Conservation (phyloP, 1,284 basidiomycete genomes). For the Phenoliferia sp. region DNA sequence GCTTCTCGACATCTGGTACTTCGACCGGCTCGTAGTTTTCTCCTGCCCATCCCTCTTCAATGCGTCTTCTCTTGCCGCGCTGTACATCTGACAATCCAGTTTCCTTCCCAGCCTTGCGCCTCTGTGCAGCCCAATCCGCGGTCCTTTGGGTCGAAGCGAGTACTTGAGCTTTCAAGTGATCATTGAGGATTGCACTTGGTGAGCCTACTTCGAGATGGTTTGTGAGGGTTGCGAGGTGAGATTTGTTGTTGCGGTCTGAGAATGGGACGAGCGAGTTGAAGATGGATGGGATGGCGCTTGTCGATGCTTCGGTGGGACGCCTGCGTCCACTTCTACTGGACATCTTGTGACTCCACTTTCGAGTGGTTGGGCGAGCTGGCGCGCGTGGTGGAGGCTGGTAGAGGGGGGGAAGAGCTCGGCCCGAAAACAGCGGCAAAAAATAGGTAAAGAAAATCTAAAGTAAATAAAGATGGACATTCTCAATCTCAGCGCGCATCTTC, state of each 20-base stretch:
- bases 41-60: background rate
- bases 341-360: no score
- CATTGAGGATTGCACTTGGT: background rate
- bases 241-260: background rate
- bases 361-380: no score
- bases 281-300: background rate
- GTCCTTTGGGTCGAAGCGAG: background rate
- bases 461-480: no score
- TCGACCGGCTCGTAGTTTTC: background rate
- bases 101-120: background rate
- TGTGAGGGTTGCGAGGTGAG: background rate
- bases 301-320: no score
- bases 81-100: background rate
- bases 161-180: background rate
- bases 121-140: background rate
- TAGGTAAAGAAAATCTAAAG: no score
- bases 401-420: background rate
- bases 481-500: background rate
- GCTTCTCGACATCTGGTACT: slow-evolving; percentile 1
- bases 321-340: no score
- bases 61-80: background rate
- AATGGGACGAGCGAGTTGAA: background rate
- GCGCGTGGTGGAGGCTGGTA: background rate
- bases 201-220: background rate
- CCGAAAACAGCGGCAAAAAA: no score